Base-by-base conservation (phyloP, 495 filamentous ascomycete genomes). In the Arthonia radiata region DNA sequence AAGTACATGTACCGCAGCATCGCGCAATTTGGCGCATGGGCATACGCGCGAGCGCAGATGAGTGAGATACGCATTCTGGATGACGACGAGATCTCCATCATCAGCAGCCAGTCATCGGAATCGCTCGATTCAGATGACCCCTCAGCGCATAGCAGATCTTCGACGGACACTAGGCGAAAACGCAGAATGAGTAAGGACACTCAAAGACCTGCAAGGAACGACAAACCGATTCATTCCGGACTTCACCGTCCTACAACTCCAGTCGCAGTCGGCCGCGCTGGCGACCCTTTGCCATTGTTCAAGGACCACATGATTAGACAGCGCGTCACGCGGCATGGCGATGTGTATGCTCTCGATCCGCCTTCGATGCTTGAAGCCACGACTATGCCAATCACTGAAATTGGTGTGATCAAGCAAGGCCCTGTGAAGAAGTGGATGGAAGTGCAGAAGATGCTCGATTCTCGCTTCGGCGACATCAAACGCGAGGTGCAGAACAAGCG, bases 1-100 rank as follows among this genome's bases (percentile, higher is more conserved):
- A 94, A 92, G 39, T 76, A 73, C 41, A 91, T 93, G 79, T 92
- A 74, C 42, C 63, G 79, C 13, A 69, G 71, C 5, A 67, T 93
- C 14, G 75, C 83, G 1, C 81, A 92, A 31, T 92, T 94, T 42
- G 76, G 79, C 6, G 75, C 79, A 0, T 91, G 81, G 81, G 71
- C 74, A 4, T 49, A 93, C 11, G 76, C 80, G 3, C 59, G 70
- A 35, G 82, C 82, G 1, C 81, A 90, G 38, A 62, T 74, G 23
- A 61, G 58, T 0, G 60, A 58, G 2, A 77, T 93, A 11, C 74
- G 82, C 10, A 83, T 90, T 15, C 42, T 67, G 23, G 69, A 86
- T 35, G 77, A 91, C 26, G 71, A 76, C 32, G 51, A 61, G 7
- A 54, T 86, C 21, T 81, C 74, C 0, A 44, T 78, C n/a, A 72